phyloP scores from a whole-genome alignment of 306 rosid genomes.

The Pachyrhizus erosus region DNA sequence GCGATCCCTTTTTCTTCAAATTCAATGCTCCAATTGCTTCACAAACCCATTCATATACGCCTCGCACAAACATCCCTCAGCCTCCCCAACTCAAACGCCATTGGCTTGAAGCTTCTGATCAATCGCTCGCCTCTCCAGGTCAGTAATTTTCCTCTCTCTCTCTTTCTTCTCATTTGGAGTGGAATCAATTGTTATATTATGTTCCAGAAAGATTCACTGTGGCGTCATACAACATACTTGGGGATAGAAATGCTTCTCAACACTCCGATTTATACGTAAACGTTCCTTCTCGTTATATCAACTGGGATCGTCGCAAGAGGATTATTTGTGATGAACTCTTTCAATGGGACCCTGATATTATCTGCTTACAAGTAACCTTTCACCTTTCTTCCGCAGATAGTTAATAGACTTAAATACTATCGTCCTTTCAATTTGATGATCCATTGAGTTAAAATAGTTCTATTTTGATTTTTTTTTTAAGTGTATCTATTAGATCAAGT shows the following conservation, averaged over 20 bases:
- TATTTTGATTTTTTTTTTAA: background rate
- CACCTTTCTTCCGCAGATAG: background rate
- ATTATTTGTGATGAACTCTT: conserved; percentile 73
- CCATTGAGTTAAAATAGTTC: background rate
- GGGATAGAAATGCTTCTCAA: conserved; percentile 65
- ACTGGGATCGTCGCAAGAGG: conserved; percentile 68
- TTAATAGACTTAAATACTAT: too few relatives aligned
- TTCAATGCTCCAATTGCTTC: conserved; percentile 33
- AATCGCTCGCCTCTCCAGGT: conserved; percentile 57
- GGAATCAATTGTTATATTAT: too few relatives aligned
- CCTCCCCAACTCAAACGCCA: conserved; percentile 58
- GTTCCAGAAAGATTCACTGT: conserved; percentile 71
- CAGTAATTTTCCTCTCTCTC: too few relatives aligned
- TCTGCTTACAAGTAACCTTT: conserved; percentile 76
- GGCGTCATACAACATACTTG: conserved; percentile 82
- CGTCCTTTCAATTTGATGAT: background rate
- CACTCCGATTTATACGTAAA: conserved; percentile 74
- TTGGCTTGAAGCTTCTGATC: conserved; percentile 66
- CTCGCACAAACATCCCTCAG: background rate
- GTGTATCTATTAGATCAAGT: background rate
- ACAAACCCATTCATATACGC: conserved; percentile 19
- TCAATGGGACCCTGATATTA: conserved; percentile 69
- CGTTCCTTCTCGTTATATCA: conserved; percentile 65
- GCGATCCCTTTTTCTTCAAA: too few relatives aligned
- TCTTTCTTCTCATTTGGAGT: too few relatives aligned